These are phyloP conservation scores for Arctostaphylos glauca DNA, from an alignment of 148 eudicot species.

Conservation along the genomic window DNA sequence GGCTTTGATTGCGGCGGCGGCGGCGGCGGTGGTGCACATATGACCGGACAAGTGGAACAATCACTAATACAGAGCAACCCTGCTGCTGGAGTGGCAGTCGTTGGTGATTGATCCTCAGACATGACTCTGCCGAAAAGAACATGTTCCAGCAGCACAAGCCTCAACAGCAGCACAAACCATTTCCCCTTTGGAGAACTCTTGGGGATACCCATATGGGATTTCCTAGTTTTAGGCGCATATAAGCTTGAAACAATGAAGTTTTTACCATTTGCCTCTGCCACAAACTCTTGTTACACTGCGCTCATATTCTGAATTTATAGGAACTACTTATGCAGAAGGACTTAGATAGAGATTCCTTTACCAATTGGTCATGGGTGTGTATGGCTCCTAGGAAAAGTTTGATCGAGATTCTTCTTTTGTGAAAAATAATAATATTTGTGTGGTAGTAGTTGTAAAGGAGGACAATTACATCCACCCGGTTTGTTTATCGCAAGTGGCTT, in stretches of 20 bases:
- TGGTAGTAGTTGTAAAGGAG: constrained; percentile 15
- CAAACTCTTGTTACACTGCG: neutral
- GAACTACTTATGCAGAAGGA: neutral
- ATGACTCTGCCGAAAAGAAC: constrained; percentile 11
- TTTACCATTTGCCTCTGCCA: neutral
- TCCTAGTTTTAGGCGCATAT: neutral
- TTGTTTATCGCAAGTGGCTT: too few species aligned
- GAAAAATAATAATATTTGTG: neutral
- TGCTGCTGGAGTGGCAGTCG: constrained; percentile 16
- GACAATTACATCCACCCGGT: neutral
- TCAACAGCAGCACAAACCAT: constrained; percentile 12
- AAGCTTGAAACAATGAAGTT: neutral
- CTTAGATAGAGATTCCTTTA: neutral
- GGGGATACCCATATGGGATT: constrained; percentile 3
- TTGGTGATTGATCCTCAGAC: constrained; percentile 22
- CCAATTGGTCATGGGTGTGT: neutral
- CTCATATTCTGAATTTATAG: neutral
- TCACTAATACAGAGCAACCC: constrained; percentile 73
- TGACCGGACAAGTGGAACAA: constrained; percentile 69
- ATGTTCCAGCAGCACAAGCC: neutral
- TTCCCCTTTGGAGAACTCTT: constrained; percentile 2
- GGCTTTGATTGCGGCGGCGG: constrained; percentile 28
- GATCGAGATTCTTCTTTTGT: constrained; percentile 9
- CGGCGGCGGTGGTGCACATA: constrained; percentile 79
- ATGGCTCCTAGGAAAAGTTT: constrained; percentile 9